These are phyloP conservation scores for Fusarium incarnatum DNA, from an alignment of 2,329 filamentous ascomycete species.

Conservation along the genomic window DNA sequence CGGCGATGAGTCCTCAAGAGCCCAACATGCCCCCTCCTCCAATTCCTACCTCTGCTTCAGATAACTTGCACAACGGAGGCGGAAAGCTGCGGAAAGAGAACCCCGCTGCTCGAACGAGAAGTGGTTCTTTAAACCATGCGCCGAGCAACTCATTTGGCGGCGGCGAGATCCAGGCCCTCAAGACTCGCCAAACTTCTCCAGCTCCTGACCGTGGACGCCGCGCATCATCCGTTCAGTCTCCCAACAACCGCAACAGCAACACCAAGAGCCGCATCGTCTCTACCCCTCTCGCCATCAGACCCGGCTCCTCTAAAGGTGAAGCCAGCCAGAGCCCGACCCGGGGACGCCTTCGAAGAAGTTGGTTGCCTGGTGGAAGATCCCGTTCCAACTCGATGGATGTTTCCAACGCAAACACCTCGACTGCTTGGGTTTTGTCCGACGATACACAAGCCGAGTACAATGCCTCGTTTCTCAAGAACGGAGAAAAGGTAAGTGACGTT, in stretches of 20 bases:
- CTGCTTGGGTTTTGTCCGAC: slow-evolving; percentile 68
- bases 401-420: slow-evolving; percentile 36
- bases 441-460: slow-evolving; percentile 68
- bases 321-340: slow-evolving; percentile 59
- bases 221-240: slow-evolving; percentile 62
- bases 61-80: slow-evolving; percentile 31
- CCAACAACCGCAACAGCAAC: slow-evolving; percentile 41
- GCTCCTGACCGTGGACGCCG: slow-evolving; percentile 56
- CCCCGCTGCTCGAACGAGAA: slow-evolving; percentile 47
- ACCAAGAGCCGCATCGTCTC: slow-evolving; percentile 50
- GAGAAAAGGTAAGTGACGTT: slow-evolving; percentile 63
- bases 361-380: slow-evolving; percentile 64
- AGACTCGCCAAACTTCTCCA: slow-evolving; percentile 49
- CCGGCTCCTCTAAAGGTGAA: slow-evolving; percentile 44
- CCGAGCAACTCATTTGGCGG: slow-evolving; percentile 16
- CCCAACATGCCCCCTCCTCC: slow-evolving; percentile 31
- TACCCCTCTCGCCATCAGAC: slow-evolving; percentile 48
- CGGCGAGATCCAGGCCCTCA: slow-evolving; percentile 39
- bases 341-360: slow-evolving; percentile 63
- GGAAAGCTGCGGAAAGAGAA: slow-evolving; percentile 51
- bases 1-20: slow-evolving; percentile 40
- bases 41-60: slow-evolving; percentile 29
- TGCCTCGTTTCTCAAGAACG: slow-evolving; percentile 61
- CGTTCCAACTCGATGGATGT: slow-evolving; percentile 61
- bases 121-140: slow-evolving; percentile 49